A percentile compares a stretch with the other conserved stretches of the same genome.
Conservation (phyloP, 441 rosid genomes). For the Gossypium aridum region DNA sequence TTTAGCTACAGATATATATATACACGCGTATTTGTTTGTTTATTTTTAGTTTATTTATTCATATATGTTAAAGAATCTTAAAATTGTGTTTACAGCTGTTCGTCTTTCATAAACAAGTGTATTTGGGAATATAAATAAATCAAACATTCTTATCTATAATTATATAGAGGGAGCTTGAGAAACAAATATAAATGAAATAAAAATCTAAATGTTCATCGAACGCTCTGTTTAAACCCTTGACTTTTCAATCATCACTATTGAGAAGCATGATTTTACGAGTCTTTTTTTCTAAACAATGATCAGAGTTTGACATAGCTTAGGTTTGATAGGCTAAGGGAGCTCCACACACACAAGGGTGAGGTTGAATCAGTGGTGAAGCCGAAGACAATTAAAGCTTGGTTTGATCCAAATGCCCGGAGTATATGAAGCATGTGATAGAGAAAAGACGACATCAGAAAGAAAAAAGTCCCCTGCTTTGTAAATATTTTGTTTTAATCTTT, state of each 20-base stretch:
- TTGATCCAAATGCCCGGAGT: not conserved
- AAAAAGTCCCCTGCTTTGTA: not conserved
- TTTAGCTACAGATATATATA: not conserved
- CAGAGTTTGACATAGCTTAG: too few species aligned
- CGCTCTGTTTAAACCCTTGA: not conserved
- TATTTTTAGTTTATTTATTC: not conserved
- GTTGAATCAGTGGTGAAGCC: conserved; percentile 71
- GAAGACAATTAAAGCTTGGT: conserved; percentile 16
- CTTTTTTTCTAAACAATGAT: not conserved
- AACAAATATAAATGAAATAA: too few species aligned
- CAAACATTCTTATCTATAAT: too few species aligned
- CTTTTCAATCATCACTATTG: not conserved
- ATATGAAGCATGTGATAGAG: not conserved
- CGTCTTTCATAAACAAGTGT: too few species aligned
- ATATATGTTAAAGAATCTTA: not conserved
- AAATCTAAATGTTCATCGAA: too few species aligned
- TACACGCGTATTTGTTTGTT: too few species aligned
- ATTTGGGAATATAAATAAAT: too few species aligned
- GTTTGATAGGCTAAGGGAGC: conserved; percentile 59
- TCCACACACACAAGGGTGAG: conserved; percentile 72
- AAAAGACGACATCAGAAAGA: not conserved
- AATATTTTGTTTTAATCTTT: not conserved
- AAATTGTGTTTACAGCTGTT: not conserved
- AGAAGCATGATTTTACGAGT: not conserved
- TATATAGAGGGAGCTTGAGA: too few species aligned